Percentiles rank a stretch among this genome's conserved stretches.
Conservation (phyloP, 495 filamentous ascomycete species). For the Hyaloscypha variabilis region DNA sequence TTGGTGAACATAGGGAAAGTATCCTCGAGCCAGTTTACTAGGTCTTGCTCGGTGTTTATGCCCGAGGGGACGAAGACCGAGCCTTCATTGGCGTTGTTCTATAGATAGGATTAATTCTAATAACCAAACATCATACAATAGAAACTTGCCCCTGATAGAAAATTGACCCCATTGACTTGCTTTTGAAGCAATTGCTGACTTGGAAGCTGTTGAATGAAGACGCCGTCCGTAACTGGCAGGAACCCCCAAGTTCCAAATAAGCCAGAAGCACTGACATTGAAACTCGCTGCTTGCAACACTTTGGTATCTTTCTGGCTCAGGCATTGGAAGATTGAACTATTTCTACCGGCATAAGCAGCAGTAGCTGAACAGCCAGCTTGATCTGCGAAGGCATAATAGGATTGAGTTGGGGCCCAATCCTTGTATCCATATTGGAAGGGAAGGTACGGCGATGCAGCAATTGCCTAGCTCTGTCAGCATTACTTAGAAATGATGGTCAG, state of each 20-base stretch:
- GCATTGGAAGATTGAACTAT: conserved; percentile 52
- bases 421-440: conserved; percentile 44
- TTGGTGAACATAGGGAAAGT: conserved; percentile 54
- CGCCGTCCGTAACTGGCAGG: conserved; percentile 64
- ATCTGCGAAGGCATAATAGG: conserved; percentile 25
- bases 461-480: conserved; percentile 26
- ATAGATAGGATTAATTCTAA: neutral
- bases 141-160: conserved; percentile 53
- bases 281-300: conserved; percentile 59
- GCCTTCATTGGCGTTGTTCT: conserved; percentile 59
- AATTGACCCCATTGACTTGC: conserved; percentile 52
- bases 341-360: conserved; percentile 33
- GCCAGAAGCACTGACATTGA: conserved; percentile 46
- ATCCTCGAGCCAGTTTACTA: conserved; percentile 44
- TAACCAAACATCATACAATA: neutral
- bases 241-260: conserved; percentile 55
- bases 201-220: conserved; percentile 55
- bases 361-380: conserved; percentile 28
- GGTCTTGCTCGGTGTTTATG: conserved; percentile 47
- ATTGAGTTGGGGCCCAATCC: conserved; percentile 24
- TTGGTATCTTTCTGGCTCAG: conserved; percentile 50
- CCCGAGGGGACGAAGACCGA: conserved; percentile 51
- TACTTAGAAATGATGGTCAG: conserved; percentile 21
- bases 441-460: conserved; percentile 28
- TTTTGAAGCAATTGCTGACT: conserved; percentile 51